Base-by-base conservation (phyloP, 169 alveolate species). In the Eimeria acervulina region DNA sequence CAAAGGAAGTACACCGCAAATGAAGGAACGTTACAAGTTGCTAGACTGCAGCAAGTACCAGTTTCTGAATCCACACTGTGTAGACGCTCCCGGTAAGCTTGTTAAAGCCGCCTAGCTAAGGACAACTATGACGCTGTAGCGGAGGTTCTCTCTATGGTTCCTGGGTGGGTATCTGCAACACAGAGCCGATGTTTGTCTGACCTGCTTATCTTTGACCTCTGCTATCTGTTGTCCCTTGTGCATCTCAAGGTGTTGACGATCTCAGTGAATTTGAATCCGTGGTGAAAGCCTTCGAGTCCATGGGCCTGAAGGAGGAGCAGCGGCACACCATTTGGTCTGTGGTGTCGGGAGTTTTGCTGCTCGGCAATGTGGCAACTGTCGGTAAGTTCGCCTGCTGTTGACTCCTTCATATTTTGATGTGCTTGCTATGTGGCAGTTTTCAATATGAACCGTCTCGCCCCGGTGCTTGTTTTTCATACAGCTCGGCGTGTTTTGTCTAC, bases 351-450 rank as follows among this genome's bases (percentile, higher is more conserved):
- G 98, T 99, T 26, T 97, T 99, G 72, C 97, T 98, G 55, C 92
- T 99, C 89, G 99, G 99, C 84, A 99, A 99, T 96, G 98, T 99
- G n/a, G 98, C 98, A 93, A 97, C 99, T 93, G 97, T 61, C 40
- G 95, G 95, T 80, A 47, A 3, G 91, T n/a, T 31, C 26, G 84
- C 40, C 66, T 42, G 66, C 33, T 12, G 61, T 78, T 40, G 66
- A 78, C 81, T 13, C 13, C 78, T 36, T 15, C 21, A 7, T 2
- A 36, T 31, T n/a, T 33, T 47, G 81, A 19, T 31, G 12, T 70
- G 26, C 15, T 40, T 7, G 33, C 42, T 38, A 21, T 76, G 59
- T 61, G 8, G 33, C 36, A 12, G 28, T 36, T 7, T 13, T 44
- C 7, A 12, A 40, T 33, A n/a, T 47, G 44, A 23, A 4, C 10